phyloP scores from a whole-genome alignment of 768 basidiomycete species.

The Terana coerulea region DNA sequence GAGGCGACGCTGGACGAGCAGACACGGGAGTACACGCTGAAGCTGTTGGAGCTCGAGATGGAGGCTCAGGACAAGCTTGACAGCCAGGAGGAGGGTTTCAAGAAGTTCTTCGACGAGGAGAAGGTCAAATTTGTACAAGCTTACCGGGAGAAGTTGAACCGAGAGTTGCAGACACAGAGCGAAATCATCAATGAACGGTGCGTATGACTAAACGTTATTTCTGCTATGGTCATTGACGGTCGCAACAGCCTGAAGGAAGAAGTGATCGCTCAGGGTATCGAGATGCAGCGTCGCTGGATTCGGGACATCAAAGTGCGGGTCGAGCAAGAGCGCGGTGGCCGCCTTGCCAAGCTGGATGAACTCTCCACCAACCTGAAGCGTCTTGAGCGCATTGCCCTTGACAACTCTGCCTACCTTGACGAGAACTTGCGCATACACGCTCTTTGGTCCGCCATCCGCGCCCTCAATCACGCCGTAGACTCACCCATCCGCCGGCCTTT shows the following conservation, averaged over 20 bases:
- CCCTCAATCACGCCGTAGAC: constrained; percentile 61
- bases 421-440: constrained; percentile 91
- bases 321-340: constrained; percentile 93
- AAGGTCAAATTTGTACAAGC: constrained; percentile 63
- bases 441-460: constrained; percentile 90
- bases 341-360: constrained; percentile 92
- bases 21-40: constrained; percentile 75
- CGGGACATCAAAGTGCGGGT: constrained; percentile 94
- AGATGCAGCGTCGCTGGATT: constrained; percentile 95
- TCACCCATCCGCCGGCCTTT: constrained; percentile 75
- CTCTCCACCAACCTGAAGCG: constrained; percentile 87
- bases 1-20: constrained; percentile 74
- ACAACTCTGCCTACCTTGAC: constrained; percentile 87
- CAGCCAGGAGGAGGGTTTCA: constrained; percentile 82
- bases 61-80: constrained; percentile 83
- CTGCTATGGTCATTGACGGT: neutral
- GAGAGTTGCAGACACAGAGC: constrained; percentile 83
- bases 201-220: constrained; percentile 17
- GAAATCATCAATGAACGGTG: constrained; percentile 95
- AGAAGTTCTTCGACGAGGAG: constrained; percentile 78
- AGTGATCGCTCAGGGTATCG: constrained; percentile 94
- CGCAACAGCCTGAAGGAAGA: constrained; percentile 81
- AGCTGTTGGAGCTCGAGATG: constrained; percentile 80
- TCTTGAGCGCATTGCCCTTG: constrained; percentile 85
- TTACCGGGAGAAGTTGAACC: constrained; percentile 83